phyloP scores from a whole-genome alignment of 495 filamentous ascomycete genomes.

The Neurospora cerealis region DNA sequence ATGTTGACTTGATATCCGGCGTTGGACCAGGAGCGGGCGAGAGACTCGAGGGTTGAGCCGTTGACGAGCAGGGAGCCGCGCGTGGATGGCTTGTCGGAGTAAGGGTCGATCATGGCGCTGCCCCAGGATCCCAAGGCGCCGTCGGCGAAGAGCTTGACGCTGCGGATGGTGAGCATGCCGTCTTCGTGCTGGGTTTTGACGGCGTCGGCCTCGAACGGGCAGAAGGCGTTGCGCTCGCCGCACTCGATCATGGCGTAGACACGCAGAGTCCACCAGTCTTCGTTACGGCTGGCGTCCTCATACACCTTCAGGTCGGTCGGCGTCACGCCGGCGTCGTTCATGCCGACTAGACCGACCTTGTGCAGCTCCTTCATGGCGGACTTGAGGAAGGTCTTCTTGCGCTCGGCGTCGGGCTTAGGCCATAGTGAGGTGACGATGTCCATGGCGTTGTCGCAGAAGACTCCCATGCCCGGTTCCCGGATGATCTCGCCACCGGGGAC shows the following conservation, averaged over 20 bases:
- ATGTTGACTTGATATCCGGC: conserved; percentile 49
- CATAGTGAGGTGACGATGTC: conserved; percentile 44
- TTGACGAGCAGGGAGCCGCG: conserved; percentile 53
- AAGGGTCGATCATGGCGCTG: conserved; percentile 52
- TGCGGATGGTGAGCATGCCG: conserved; percentile 38
- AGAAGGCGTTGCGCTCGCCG: conserved; percentile 48
- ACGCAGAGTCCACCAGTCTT: conserved; percentile 42
- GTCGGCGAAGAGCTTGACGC: conserved; percentile 54
- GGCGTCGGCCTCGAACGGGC: conserved; percentile 35
- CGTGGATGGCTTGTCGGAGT: conserved; percentile 44
- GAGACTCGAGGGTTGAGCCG: conserved; percentile 35
- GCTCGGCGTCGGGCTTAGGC: conserved; percentile 38
- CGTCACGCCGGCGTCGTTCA: conserved; percentile 51
- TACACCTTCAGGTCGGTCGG: conserved; percentile 41
- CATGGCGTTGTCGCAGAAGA: conserved; percentile 63
- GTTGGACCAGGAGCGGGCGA: conserved; percentile 39
- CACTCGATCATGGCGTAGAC: conserved; percentile 59
- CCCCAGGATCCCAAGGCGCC: conserved; percentile 57
- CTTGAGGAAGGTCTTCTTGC: conserved; percentile 39
- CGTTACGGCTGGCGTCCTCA: conserved; percentile 32
- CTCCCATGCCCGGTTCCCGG: conserved; percentile 46
- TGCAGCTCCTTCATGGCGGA: conserved; percentile 48
- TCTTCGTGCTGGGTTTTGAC: conserved; percentile 26
- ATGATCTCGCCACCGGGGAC: conserved; percentile 51
- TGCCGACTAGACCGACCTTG: conserved; percentile 49